Percentiles rank a stretch among this genome's conserved stretches.
Evolutionary conservation across 352 stramenopile species (phyloP).

Genomic region (Globisporangium barbulae): DNA sequence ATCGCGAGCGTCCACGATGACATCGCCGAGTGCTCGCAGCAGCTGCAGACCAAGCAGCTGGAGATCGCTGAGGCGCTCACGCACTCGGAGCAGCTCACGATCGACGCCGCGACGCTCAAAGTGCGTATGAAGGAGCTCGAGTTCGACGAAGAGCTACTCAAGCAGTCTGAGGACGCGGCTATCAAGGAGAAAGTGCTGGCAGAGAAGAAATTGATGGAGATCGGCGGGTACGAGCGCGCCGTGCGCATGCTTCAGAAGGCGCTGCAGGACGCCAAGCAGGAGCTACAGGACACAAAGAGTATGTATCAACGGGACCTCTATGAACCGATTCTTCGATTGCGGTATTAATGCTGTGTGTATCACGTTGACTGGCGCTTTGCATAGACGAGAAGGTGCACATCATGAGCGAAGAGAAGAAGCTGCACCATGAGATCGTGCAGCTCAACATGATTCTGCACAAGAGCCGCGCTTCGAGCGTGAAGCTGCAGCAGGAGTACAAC

Average conservation of each 20-base stretch:
- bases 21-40: constrained; percentile 23
- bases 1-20: constrained; percentile 42
- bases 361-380: too few species aligned
- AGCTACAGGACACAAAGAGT: constrained; percentile 55
- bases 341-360: too few species aligned
- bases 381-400: constrained; percentile 51
- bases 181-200: constrained; percentile 53
- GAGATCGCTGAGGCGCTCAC: constrained; percentile 38
- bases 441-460: constrained; percentile 35
- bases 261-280: constrained; percentile 44
- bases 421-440: constrained; percentile 44
- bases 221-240: constrained; percentile 57
- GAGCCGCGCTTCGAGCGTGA: constrained; percentile 31
- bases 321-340: too few species aligned
- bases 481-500: constrained; percentile 51
- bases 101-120: constrained; percentile 40
- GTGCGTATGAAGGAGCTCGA: constrained; percentile 62
- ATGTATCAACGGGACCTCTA: background rate
- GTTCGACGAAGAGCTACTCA: constrained; percentile 50
- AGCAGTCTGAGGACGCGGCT: constrained; percentile 38
- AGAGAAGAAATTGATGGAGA: constrained; percentile 60
- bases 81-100: constrained; percentile 46
- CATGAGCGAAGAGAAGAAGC: constrained; percentile 47
- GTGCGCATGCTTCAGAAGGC: constrained; percentile 53
- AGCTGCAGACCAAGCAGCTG: constrained; percentile 33